Evolutionary conservation across 805 yeast genomes (phyloP), one percentile per base, ranked within the genome.

Genomic region (Kodamaea lidongshanica): DNA sequence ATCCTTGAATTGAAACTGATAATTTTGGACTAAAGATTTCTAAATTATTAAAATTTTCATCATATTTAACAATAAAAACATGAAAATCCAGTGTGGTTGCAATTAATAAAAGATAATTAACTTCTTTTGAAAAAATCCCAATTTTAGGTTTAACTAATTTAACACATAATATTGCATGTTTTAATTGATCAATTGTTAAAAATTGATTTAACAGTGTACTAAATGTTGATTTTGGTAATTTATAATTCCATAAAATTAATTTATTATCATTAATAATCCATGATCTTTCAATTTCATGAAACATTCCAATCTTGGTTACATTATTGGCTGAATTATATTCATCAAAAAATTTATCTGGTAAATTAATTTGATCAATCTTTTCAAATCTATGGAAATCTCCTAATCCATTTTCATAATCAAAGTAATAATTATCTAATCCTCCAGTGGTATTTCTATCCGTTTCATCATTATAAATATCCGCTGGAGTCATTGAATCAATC

Each of bases 241-340:
- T 72, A 48, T 79, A 76, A 52, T 87, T 80, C 97, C 97, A 92
- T 14, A 94, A 66, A 19, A 82, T 72, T 45, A 89, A 64, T 45
- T 81, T 80, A 50, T 80, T 79, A 48, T 86, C 96, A 18, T 79
- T 74, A 3, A 81, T 75, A 18, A 89, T 70, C 96, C 96, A 92
- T 9, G 88, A 76, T 36, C 94, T 74, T 38, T 75, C 72, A 17
- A 92, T 69, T 35, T 81, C 87, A 0, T 88, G 74, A 42, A 92
- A 77, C 15, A 87, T 58, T 9, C 98, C 98, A 76, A 84, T 78
- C 36, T 78, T 76, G 21, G 87, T 75, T 27, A 68, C 68, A 31
- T 76, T 70, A 45, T 81, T 78, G 5, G 83, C 69, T 28, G 71
- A 68, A 40, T 76, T 77, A 50, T 79, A 74, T 43, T 82, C 86